phyloP scores from a whole-genome alignment of 1,284 basidiomycete species.

The Pseudozyma sp. region DNA sequence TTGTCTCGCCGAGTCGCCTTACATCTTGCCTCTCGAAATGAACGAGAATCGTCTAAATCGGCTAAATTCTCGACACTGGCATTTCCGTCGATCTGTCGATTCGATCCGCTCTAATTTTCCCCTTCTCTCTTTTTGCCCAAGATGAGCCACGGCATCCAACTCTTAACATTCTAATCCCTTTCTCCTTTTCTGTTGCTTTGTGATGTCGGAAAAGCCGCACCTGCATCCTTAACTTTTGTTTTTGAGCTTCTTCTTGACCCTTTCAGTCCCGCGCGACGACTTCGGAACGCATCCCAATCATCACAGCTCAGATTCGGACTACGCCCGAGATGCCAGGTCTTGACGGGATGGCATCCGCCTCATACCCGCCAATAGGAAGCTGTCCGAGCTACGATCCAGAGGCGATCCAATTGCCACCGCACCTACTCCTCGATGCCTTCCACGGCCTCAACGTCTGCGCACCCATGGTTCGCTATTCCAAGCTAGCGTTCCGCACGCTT shows the following conservation, averaged over 20 bases:
- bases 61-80: too few species aligned
- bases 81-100: background rate
- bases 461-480: conserved; percentile 74
- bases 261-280: background rate
- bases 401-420: conserved; percentile 39
- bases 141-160: background rate
- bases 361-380: conserved; percentile 5
- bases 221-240: background rate
- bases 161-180: background rate
- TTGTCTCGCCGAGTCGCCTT: background rate
- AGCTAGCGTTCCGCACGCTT: conserved; percentile 74
- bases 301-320: background rate
- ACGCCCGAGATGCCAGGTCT: conserved; percentile 3
- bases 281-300: background rate
- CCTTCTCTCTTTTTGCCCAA: too few species aligned
- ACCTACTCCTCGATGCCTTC: conserved; percentile 53
- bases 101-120: background rate
- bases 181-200: background rate
- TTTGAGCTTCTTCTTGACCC: background rate
- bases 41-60: conserved; percentile 15
- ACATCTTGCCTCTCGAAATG: background rate
- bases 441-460: conserved; percentile 67
- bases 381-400: conserved; percentile 30
- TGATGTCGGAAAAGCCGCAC: background rate
- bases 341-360: background rate